Evolutionary conservation across 2,329 filamentous ascomycete genomes (phyloP), one percentile per base, ranked within the genome.

Genomic region (Cadophora malorum): DNA sequence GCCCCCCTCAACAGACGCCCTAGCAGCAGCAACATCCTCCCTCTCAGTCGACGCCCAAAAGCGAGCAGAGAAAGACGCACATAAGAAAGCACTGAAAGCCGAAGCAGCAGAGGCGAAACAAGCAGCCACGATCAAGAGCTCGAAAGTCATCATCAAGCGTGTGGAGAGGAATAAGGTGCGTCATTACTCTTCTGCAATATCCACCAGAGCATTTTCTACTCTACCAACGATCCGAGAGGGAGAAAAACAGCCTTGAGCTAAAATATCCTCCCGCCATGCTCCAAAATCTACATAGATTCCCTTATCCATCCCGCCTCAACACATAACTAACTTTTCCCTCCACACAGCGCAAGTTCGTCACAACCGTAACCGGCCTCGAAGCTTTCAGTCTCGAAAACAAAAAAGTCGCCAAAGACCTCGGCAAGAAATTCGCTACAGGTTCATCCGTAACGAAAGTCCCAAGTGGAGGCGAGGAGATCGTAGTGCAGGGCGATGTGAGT

Each of bases 401-500:
- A 81, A 98, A 97, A 83, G 86, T 97, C 8, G 90, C 94, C 67
- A 98, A 98, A 84, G 96, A 98, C 77, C 90, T 98, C 74, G 96
- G 96, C 71, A 99, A 98, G 87, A 98, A 97, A 82, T 98, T 99
- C 78, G 96, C 96, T 35, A 98, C 96, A 10, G 96, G 96, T 0
- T 91, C 90, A 19, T 94, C 91, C 55, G 96, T 99, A 55, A 98
- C 95, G 9, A 97, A 97, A 82, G 87, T 91, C 1, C 87, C 93
- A 0, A 90, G 89, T 65, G 93, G 93, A 25, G 92, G 92, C 21
- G 96, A 99, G 81, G 96, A 98, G 82, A 98, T 99, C 78, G 96
- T 97, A 4, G 93, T 99, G 23, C 96, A 99, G 82, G 96, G 96
- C 41, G 96, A 99, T 81, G 90, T 99, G 70, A 97, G 94, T 79